phyloP scores from a whole-genome alignment of 495 filamentous ascomycete species.

The Aspergillus egyptiacus region DNA sequence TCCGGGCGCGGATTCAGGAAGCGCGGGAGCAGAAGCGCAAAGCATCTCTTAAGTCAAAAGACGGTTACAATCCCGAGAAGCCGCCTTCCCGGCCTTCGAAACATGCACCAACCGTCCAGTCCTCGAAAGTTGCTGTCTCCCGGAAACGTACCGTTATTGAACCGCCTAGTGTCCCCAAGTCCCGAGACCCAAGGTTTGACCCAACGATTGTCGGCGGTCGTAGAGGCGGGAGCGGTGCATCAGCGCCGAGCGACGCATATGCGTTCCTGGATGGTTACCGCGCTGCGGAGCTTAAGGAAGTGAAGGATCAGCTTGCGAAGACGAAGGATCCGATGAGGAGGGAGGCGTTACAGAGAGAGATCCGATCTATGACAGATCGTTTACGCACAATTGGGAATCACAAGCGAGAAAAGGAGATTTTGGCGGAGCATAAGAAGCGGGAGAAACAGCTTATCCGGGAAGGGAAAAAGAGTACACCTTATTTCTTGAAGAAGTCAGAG shows the following conservation, averaged over 20 bases:
- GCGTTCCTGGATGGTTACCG: slow-evolving; percentile 82
- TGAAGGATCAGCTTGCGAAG: slow-evolving; percentile 59
- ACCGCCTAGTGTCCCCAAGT: slow-evolving; percentile 31
- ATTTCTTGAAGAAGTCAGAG: slow-evolving; percentile 85
- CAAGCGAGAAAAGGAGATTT: slow-evolving; percentile 57
- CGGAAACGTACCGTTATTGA: slow-evolving; percentile 69
- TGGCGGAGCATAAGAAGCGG: slow-evolving; percentile 65
- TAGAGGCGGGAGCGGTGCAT: slow-evolving; percentile 15
- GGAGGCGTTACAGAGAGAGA: slow-evolving; percentile 59
- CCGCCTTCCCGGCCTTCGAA: slow-evolving; percentile 59
- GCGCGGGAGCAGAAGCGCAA: slow-evolving; percentile 41
- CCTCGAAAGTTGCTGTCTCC: slow-evolving; percentile 75
- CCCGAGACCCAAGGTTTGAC: slow-evolving; percentile 87
- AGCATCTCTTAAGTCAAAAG: slow-evolving; percentile 27
- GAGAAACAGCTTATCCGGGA: slow-evolving; percentile 78
- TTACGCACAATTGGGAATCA: slow-evolving; percentile 62
- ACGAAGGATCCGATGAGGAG: slow-evolving; percentile 55
- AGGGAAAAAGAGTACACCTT: slow-evolving; percentile 89
- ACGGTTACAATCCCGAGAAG: slow-evolving; percentile 21
- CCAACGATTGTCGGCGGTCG: slow-evolving; percentile 41
- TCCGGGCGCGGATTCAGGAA: slow-evolving; percentile 36
- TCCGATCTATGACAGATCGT: slow-evolving; percentile 62
- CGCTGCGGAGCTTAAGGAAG: slow-evolving; percentile 65
- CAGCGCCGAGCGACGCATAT: slow-evolving; percentile 65
- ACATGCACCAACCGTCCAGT: slow-evolving; percentile 76